Evolutionary conservation across 306 rosid species (phyloP), one percentile per base, ranked within the genome.

Genomic region (Mimosa pudica): DNA sequence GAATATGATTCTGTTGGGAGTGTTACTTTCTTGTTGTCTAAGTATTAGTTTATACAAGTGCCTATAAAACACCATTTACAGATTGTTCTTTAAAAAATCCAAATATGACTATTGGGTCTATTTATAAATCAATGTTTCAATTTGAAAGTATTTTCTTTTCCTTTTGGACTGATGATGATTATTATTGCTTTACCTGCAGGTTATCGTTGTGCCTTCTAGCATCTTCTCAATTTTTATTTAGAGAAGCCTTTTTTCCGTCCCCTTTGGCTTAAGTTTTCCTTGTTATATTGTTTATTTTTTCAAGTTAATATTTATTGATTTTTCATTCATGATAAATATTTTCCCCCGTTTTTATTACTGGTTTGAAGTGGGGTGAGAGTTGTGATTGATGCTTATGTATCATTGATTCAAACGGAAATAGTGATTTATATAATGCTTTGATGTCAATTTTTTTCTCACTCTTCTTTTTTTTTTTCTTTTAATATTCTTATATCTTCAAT

Each of bases 221-320:
- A 69, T 76, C 86, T 79, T 80, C 90, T 86, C 85, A 70, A 70
- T 69, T 86, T 84, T 91, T 87, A 82, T 66, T 75, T 68, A 89
- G 89, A 81, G 90, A 69, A 65, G 74, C 68, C 62, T 7, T 46
- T 66, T 66, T n/a, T 76, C 10, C 62, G 20, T 5, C 3, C 54
- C 35, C 4, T 38, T 13, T 20, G n/a, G 44, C 75, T 57, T 57
- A n/a, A 33, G 33, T 38, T 11, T 70, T 73, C 74, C 72, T 62
- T 35, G 58, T 74, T 49, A 44, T 69, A 80, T 86, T 83, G 60
- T 80, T 80, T 80, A 48, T 65, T 62, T 76, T 12, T 24, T 24
- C 30, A 14, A 41, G 63, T 57, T 30, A 52, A 49, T 82, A 80
- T 74, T 73, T 71, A 52, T 58, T 65, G 62, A 54, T 62, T 12